Percentiles rank a stretch among this genome's conserved stretches.
Conservation (phyloP, 2,329 filamentous ascomycete species). For the Akanthomyces lecanii region DNA sequence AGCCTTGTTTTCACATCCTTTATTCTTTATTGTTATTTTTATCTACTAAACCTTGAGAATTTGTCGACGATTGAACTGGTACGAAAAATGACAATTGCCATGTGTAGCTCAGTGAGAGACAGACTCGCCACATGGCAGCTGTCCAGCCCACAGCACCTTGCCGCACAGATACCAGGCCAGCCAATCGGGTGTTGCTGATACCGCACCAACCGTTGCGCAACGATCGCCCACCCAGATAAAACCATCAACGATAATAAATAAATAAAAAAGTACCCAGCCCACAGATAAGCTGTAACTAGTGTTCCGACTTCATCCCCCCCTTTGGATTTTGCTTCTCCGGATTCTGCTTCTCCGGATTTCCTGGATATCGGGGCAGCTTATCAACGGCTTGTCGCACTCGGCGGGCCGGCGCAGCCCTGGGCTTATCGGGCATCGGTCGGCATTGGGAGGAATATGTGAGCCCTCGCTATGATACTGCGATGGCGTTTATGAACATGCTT, state of each 20-base stretch:
- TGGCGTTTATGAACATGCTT: conserved; percentile 3
- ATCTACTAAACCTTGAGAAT: background rate
- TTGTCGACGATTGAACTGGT: too few relatives aligned
- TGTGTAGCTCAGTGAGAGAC: background rate
- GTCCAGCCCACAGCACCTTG: background rate
- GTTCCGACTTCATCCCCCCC: background rate
- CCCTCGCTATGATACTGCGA: background rate
- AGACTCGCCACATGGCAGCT: background rate
- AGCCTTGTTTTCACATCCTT: background rate
- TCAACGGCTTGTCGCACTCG: background rate
- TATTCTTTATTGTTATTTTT: background rate
- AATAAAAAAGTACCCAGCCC: background rate
- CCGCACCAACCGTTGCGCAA: background rate
- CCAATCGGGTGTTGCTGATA: conserved; percentile 17
- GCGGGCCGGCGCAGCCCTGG: background rate
- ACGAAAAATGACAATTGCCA: too few relatives aligned
- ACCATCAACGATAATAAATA: background rate
- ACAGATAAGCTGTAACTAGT: conserved; percentile 8
- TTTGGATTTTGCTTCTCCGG: conserved; percentile 10
- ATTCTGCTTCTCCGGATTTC: conserved; percentile 12
- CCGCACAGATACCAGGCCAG: background rate
- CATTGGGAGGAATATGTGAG: too few relatives aligned
- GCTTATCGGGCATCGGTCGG: background rate
- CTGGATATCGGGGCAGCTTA: background rate
- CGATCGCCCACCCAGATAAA: conserved; percentile 7